These are phyloP conservation scores for Botrytis byssoidea DNA, from an alignment of 2,329 filamentous ascomycete species.

Conservation along the genomic window DNA sequence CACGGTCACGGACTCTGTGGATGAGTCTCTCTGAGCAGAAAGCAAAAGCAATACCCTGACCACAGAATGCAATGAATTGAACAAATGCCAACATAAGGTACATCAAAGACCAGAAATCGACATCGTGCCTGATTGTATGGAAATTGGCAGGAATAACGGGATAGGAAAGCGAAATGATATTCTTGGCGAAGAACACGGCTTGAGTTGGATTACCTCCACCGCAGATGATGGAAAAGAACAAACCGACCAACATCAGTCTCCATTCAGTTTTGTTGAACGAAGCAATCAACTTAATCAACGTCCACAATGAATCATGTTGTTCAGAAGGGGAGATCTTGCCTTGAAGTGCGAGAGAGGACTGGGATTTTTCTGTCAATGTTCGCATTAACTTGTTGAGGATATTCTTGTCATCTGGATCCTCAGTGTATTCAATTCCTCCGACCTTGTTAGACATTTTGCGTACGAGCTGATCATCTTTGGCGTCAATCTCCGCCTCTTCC, in stretches of 20 bases:
- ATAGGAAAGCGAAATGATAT: constrained; percentile 67
- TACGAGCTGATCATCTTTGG: constrained; percentile 51
- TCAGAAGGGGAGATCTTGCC: constrained; percentile 50
- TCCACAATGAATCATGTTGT: constrained; percentile 67
- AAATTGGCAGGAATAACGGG: constrained; percentile 38
- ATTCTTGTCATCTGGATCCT: constrained; percentile 61
- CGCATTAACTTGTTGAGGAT: constrained; percentile 57
- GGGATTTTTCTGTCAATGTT: constrained; percentile 55
- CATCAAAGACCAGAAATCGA: constrained; percentile 87
- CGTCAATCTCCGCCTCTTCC: constrained; percentile 51
- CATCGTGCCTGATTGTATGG: constrained; percentile 58
- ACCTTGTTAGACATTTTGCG: constrained; percentile 47
- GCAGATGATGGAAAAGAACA: constrained; percentile 72
- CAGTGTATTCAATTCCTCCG: constrained; percentile 42
- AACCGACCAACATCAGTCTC: constrained; percentile 68
- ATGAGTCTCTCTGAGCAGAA: constrained; percentile 84
- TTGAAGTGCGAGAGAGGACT: constrained; percentile 69
- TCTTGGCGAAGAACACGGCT: constrained; percentile 84
- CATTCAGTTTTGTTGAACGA: constrained; percentile 76
- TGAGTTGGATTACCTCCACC: constrained; percentile 77
- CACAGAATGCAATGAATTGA: constrained; percentile 65
- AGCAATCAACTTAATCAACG: constrained; percentile 73
- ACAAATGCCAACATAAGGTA: constrained; percentile 79
- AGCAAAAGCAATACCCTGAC: constrained; percentile 74
- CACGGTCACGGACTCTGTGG: constrained; percentile 75